Evolutionary conservation across 805 yeast species (phyloP), one percentile per base, ranked within the genome.

Genomic region (Barnettozyma vustinii): DNA sequence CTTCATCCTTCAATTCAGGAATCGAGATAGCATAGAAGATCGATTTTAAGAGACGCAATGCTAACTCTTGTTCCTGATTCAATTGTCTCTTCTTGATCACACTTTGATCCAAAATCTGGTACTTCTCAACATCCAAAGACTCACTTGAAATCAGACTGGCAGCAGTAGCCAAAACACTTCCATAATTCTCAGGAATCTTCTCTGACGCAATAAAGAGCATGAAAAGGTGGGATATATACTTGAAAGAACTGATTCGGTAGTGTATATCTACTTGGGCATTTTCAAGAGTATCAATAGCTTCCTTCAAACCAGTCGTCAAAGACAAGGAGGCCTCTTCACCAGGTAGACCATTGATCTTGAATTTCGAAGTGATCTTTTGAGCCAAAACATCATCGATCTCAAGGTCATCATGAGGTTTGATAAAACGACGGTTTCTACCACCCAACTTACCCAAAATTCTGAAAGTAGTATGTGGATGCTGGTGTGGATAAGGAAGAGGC

Each of bases 391-490:
- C 71, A 51, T 75, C 76, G 1, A 79, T 67, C 42, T 74, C 71
- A 56, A 94, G 70, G 49, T 86, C 84, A 40, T 77, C 70, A 37
- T 91, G 89, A 2, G 95, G 85, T 49, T 80, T 81, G 58, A 94
- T 75, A 62, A 89, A 88, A 46, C 84, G 82, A 57, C 97, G 82
- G 59, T 94, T 94, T 61, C 99, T 79, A 2, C 99, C 99, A 36
- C 99, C 99, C 16, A 94, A 71, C 63, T 95, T 94, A 45, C 99
- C 99, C 45, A 94, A 71, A 36, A 94, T 89, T 53, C 98, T 76
- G 48, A 94, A 82, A 0, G 98, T 91, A 0, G 96, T 89, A 63
- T 94, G 99, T 16, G 96, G 85, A 56, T 91, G 96, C 55, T 89
- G 96, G 58, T 94, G 98, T 56, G 87, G 88, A 63, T 89, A 90